Evolutionary conservation across 768 basidiomycete species (phyloP).

Genomic region (Neoboletus brunneissimus): DNA sequence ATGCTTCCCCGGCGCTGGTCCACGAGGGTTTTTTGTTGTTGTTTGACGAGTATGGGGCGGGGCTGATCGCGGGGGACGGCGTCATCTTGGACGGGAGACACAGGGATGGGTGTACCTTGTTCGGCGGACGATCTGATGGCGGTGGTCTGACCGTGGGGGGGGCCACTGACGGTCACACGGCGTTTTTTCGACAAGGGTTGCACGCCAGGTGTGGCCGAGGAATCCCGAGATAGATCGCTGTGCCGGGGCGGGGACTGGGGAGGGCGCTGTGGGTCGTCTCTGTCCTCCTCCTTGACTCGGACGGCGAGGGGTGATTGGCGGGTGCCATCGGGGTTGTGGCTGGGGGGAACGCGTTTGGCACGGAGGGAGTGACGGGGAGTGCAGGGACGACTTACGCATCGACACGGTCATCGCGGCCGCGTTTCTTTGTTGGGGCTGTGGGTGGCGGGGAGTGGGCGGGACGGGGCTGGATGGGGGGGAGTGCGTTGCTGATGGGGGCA

Average conservation of each 20-base stretch:
- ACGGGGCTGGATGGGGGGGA: slow-evolving; percentile 62
- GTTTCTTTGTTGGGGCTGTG: slow-evolving; percentile 37
- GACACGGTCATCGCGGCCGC: slow-evolving; percentile 37
- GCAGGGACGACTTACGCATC: slow-evolving; percentile 43
- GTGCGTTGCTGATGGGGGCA: slow-evolving; percentile 48
- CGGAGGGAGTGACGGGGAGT: neutral
- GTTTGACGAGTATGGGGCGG: slow-evolving; percentile 61
- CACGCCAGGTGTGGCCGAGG: slow-evolving; percentile 38
- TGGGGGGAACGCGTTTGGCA: slow-evolving; percentile 18
- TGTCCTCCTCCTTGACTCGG: slow-evolving; percentile 65
- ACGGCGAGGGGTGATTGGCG: slow-evolving; percentile 46
- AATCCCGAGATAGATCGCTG: slow-evolving; percentile 15
- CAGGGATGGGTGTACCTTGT: slow-evolving; percentile 50
- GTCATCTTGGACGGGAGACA: slow-evolving; percentile 63
- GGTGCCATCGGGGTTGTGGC: slow-evolving; percentile 27
- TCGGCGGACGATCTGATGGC: slow-evolving; percentile 39
- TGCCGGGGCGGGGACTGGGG: slow-evolving; percentile 35
- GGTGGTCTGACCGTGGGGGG: slow-evolving; percentile 19
- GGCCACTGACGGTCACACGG: slow-evolving; percentile 67
- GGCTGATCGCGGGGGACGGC: slow-evolving; percentile 38
- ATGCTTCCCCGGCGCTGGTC: slow-evolving; percentile 67
- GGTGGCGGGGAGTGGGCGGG: slow-evolving; percentile 26
- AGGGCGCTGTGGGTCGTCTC: slow-evolving; percentile 40
- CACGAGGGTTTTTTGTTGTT: slow-evolving; percentile 67
- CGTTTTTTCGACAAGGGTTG: slow-evolving; percentile 56